Percentiles rank a stretch among this genome's conserved stretches.
Conservation (phyloP, 2,329 filamentous ascomycete species). For the Fusarium sp. region DNA sequence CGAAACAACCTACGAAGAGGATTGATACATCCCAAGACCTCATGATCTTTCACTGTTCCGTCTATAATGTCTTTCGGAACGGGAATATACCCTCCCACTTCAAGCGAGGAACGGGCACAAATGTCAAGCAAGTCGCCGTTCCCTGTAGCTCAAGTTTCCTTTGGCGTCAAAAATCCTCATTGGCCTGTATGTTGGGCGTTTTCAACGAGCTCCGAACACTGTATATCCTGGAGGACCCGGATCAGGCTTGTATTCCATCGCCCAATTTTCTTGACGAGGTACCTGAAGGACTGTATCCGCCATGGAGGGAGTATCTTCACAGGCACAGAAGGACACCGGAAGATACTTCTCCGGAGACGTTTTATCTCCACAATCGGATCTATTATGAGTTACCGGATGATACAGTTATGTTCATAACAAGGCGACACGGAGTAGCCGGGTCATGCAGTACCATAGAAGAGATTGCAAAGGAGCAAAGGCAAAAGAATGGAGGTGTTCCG, state of each 20-base stretch:
- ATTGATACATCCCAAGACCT: background rate
- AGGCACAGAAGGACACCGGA: background rate
- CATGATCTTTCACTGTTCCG: background rate
- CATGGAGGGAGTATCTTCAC: background rate
- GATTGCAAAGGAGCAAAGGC: background rate
- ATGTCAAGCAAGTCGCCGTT: background rate
- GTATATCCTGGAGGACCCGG: background rate
- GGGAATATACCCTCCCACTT: background rate
- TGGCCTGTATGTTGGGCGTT: background rate
- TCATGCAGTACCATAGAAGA: background rate
- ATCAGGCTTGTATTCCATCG: background rate
- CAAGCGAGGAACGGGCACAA: background rate
- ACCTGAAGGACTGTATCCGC: background rate
- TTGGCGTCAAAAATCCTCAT: fast-evolving
- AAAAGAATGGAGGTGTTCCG: background rate
- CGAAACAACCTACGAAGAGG: background rate
- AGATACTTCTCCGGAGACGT: background rate
- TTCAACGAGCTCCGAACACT: background rate
- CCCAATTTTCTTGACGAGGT: background rate
- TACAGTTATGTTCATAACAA: background rate
- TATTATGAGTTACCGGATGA: background rate
- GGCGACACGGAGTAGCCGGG: no score
- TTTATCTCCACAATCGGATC: background rate
- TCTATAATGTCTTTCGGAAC: background rate
- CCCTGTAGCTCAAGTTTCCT: fast-evolving